Evolutionary conservation across 345 rosid genomes (phyloP), one percentile per base, ranked within the genome.

Genomic region (Draba incana): DNA sequence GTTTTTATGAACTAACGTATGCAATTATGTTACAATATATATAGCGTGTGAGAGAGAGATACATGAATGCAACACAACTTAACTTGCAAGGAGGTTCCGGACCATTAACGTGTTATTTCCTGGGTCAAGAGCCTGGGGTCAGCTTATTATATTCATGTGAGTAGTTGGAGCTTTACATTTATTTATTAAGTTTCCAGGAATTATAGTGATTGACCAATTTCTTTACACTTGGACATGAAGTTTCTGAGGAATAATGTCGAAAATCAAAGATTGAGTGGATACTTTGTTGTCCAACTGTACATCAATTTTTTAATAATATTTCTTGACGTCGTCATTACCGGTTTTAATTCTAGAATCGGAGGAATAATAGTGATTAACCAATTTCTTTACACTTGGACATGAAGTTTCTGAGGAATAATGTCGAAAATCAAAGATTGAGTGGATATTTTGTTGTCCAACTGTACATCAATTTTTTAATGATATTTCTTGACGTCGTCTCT

Each of bases 81-180:
- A 49, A 41, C 4, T 30, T 65, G 31, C 54, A 50, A 50, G 53
- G 66, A 30, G 66, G 41, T 57, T 72, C 65, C 77, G 25, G 66
- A 57, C 38, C 39, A 47, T 8, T 64, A 57, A 52, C 77, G 54
- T 50, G 58, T 33, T 11, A 50, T n/a, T 24, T 64, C 10, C 46
- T 12, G 1, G 53, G 71, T 65, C 77, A 65, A 41, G 37, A 8
- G 28, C 33, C 33, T 6, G n/a, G 8, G 23, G 66, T 59, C 74
- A 47, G 43, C 48, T 71, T 63, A 63, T 71, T 64, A 55, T 8
- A 71, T 63, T 55, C 20, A 23, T 5, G 6, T 14, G 15, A 45
- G 62, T 27, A 27, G 57, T 63, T 71, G 50, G 57, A 63, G 4
- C 54, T 71, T 71, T 35, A 20, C 55, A 8, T 48, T 46, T 62